Evolutionary conservation across 2,329 filamentous ascomycete species (phyloP).

Genomic region (Lasiodiplodia citricola): DNA sequence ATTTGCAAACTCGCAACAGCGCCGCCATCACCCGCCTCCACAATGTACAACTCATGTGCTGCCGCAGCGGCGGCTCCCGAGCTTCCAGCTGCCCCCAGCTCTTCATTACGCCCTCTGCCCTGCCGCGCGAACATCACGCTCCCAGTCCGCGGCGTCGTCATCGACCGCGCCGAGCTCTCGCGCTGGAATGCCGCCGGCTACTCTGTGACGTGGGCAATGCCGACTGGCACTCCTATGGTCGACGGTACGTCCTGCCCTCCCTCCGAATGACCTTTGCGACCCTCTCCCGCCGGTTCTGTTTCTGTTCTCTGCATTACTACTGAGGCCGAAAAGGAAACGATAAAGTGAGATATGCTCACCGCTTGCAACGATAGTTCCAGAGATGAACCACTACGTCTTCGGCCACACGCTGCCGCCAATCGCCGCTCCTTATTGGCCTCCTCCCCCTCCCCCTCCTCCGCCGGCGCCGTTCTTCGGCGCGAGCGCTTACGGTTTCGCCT

Average conservation of each 20-base stretch:
- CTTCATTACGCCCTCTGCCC: too few species aligned
- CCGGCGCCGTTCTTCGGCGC: not conserved
- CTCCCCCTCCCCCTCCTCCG: not conserved
- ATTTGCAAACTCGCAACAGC: not conserved
- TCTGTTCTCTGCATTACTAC: not conserved
- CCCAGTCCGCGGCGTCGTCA: not conserved
- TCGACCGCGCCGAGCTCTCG: not conserved
- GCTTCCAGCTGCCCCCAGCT: not conserved
- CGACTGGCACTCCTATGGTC: not conserved
- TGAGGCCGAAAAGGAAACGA: not conserved
- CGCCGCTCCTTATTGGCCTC: not conserved
- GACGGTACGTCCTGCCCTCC: not conserved
- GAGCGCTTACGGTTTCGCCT: not conserved
- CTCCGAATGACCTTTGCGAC: not conserved
- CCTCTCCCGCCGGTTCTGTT: not conserved
- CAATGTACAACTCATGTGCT: not conserved
- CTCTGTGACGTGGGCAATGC: not conserved
- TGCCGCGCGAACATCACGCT: not conserved
- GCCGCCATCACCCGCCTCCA: not conserved
- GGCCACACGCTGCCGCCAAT: not conserved
- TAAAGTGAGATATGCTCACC: not conserved
- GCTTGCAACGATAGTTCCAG: not conserved
- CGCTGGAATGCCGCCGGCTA: not conserved
- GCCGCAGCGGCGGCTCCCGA: not conserved
- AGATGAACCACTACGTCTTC: not conserved